Evolutionary conservation across 305 asterid genomes (phyloP).

Genomic region (Fraxinus sp.): DNA sequence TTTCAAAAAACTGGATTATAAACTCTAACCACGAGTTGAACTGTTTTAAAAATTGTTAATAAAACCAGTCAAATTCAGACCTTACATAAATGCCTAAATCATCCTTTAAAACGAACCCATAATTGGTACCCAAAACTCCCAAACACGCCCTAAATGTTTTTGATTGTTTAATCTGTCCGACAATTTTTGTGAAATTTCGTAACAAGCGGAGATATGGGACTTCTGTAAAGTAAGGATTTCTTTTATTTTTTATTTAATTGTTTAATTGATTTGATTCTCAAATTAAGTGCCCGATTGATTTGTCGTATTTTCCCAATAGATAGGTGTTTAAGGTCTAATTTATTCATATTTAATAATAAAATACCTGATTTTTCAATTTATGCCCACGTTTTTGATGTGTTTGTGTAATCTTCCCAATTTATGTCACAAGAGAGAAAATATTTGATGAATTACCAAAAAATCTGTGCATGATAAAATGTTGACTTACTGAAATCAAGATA

Average conservation of each 20-base stretch:
- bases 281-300: neutral
- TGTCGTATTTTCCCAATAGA: neutral
- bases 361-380: too few relatives aligned
- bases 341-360: neutral
- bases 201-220: neutral
- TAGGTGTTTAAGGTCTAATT: neutral
- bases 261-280: neutral
- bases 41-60: too few relatives aligned
- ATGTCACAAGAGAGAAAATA: neutral
- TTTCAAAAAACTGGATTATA: too few relatives aligned
- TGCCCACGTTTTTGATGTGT: neutral
- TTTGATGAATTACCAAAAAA: neutral
- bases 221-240: neutral
- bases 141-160: neutral
- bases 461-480: neutral
- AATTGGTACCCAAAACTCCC: neutral
- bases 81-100: neutral
- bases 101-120: neutral
- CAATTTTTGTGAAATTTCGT: neutral
- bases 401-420: neutral
- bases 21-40: neutral
- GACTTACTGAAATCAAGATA: neutral
- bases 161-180: neutral
- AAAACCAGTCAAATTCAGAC: neutral
- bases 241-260: neutral